Evolutionary conservation across 345 rosid species (phyloP).

Genomic region (Garcia nutans): DNA sequence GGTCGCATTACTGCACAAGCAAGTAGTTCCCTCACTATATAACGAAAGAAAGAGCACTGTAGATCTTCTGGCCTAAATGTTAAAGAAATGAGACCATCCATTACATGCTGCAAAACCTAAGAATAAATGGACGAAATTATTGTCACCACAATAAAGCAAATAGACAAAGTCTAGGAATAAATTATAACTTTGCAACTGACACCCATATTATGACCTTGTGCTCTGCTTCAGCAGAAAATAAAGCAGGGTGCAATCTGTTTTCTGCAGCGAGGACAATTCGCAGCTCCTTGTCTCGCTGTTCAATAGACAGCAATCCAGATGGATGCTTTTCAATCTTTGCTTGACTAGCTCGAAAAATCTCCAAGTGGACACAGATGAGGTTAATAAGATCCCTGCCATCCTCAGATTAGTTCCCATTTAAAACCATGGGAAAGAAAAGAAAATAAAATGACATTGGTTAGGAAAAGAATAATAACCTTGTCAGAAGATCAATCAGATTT

Average conservation of each 20-base stretch:
- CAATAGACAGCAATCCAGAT: conserved; percentile 46
- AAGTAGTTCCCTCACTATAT: conserved; percentile 83
- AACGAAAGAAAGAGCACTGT: conserved; percentile 75
- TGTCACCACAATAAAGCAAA: conserved; percentile 12
- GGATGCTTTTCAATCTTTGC: conserved; percentile 64
- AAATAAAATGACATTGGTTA: conserved; percentile 12
- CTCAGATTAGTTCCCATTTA: conserved; percentile 35
- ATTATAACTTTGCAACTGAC: neutral
- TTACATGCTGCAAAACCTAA: conserved; percentile 92
- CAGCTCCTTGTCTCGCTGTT: conserved; percentile 65
- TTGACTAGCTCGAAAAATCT: conserved; percentile 71
- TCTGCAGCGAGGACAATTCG: conserved; percentile 62
- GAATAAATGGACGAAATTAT: conserved; percentile 17
- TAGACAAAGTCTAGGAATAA: conserved; percentile 16
- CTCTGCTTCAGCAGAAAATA: conserved; percentile 88
- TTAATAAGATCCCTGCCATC: conserved; percentile 77
- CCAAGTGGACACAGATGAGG: conserved; percentile 75
- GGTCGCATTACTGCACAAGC: conserved; percentile 95
- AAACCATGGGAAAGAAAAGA: conserved; percentile 10
- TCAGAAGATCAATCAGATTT: conserved; percentile 85
- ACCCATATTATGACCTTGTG: conserved; percentile 62
- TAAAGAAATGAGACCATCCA: conserved; percentile 74
- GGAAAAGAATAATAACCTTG: conserved; percentile 52
- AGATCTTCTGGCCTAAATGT: conserved; percentile 88
- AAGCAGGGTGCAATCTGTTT: conserved; percentile 92